Conservation (phyloP, 768 basidiomycete species). For the Serpula lacrymans region DNA sequence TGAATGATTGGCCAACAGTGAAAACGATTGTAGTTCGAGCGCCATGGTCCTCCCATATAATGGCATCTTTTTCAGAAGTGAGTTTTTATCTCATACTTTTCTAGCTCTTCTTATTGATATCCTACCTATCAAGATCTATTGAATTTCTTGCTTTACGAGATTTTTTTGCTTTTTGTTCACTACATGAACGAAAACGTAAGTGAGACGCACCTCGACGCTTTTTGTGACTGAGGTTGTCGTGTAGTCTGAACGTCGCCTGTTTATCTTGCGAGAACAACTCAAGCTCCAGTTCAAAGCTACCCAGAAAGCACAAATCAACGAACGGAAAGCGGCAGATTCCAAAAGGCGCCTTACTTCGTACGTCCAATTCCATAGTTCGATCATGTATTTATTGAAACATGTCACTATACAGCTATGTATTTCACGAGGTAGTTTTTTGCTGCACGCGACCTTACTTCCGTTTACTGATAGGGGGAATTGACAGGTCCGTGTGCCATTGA, state of each 20-base stretch:
- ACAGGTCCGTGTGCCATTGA: conserved; percentile 80
- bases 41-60: conserved; percentile 37
- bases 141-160: conserved; percentile 75
- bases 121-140: conserved; percentile 48
- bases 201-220: not conserved
- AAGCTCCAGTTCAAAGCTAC: conserved; percentile 71
- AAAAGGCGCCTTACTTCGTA: conserved; percentile 80
- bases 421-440: conserved; percentile 60
- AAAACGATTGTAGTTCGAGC: conserved; percentile 30
- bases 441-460: conserved; percentile 8
- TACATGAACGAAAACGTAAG: conserved; percentile 61
- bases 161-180: conserved; percentile 75
- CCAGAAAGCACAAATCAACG: conserved; percentile 73
- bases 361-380: conserved; percentile 37
- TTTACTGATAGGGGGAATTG: conserved; percentile 15
- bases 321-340: conserved; percentile 71
- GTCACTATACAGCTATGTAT: conserved; percentile 52
- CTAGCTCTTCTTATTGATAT: conserved; percentile 6
- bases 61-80: conserved; percentile 35
- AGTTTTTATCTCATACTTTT: conserved; percentile 11
- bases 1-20: conserved; percentile 26
- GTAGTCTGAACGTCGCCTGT: conserved; percentile 57
- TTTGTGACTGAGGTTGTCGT: not conserved
- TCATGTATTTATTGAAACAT: conserved; percentile 4
- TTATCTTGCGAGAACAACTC: conserved; percentile 68